A percentile compares a stretch with the other conserved stretches of the same genome.
Conservation (phyloP, 257 asterid species). For the Salvia splendens region DNA sequence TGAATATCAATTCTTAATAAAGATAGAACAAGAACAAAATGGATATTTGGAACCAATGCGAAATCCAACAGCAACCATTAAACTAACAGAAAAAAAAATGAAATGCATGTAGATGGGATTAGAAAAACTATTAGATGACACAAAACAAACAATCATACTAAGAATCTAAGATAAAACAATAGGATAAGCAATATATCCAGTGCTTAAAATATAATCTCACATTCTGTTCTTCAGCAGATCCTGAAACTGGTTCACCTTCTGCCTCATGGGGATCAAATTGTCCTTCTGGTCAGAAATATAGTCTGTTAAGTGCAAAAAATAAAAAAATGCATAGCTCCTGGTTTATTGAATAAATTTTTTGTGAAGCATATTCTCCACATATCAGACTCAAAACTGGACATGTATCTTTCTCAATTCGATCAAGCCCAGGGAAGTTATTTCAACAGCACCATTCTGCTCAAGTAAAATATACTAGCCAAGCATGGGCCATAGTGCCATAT, state of each 20-base stretch:
- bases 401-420: neutral
- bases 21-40: neutral
- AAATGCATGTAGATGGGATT: neutral
- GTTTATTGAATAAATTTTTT: neutral
- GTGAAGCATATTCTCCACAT: neutral
- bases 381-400: slow-evolving; percentile 10
- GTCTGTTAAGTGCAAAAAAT: slow-evolving; percentile 22
- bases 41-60: neutral
- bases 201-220: slow-evolving; percentile 50
- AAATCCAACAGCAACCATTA: slow-evolving; percentile 9
- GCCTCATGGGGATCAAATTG: slow-evolving; percentile 38
- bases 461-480: too few relatives aligned
- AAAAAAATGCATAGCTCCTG: slow-evolving; percentile 14
- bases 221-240: slow-evolving; percentile 41
- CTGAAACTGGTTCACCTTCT: slow-evolving; percentile 41
- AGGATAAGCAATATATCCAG: slow-evolving; percentile 24
- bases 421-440: neutral
- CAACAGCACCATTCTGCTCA: too few relatives aligned
- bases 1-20: neutral
- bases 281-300: slow-evolving; percentile 48
- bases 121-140: slow-evolving; percentile 6
- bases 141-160: neutral
- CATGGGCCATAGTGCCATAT: neutral
- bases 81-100: neutral
- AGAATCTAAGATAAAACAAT: neutral